phyloP scores from a whole-genome alignment of 345 rosid genomes.

The Physaria fendleri region DNA sequence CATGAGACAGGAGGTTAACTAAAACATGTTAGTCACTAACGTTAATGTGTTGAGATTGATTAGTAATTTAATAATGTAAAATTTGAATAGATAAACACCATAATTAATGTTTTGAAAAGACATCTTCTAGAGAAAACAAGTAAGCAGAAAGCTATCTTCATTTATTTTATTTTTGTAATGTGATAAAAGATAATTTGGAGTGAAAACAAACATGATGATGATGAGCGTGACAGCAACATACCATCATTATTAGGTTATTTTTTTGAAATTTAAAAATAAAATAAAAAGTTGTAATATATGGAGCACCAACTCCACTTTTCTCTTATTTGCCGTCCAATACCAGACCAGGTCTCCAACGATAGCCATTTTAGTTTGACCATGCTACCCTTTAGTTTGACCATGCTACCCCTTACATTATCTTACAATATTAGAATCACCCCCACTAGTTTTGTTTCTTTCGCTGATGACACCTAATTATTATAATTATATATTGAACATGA shows the following conservation, averaged over 20 bases:
- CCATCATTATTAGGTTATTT: constrained; percentile 46
- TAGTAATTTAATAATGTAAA: background rate
- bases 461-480: no score
- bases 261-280: constrained; percentile 6
- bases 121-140: constrained; percentile 35
- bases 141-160: background rate
- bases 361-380: constrained; percentile 15
- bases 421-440: background rate
- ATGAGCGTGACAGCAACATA: constrained; percentile 56
- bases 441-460: background rate
- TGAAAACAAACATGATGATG: constrained; percentile 37
- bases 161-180: background rate
- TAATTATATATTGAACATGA: background rate
- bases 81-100: constrained; percentile 12
- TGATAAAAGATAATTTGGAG: background rate
- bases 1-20: no score
- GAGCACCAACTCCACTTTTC: constrained; percentile 23
- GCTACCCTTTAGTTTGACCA: constrained; percentile 18
- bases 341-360: constrained; percentile 20
- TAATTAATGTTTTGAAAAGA: constrained; percentile 16
- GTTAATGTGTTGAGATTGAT: background rate
- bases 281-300: background rate
- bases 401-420: background rate
- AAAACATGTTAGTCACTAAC: background rate
- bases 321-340: constrained; percentile 15